Percentiles rank a stretch among this genome's conserved stretches.
phyloP scores from a whole-genome alignment of 805 yeast genomes.

The Monosporozyma yasuniensis region DNA sequence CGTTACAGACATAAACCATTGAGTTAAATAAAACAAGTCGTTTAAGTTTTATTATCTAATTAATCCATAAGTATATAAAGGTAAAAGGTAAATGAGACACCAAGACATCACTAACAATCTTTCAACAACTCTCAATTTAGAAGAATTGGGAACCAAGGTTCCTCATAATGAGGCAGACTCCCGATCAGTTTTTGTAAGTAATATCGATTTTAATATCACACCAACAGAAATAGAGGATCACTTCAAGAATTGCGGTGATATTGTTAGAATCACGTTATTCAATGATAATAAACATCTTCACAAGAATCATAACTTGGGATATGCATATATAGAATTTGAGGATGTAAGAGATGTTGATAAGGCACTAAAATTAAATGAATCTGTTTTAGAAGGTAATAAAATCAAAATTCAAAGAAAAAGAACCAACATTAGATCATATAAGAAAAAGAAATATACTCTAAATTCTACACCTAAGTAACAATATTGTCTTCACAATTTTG shows the following conservation, averaged over 20 bases:
- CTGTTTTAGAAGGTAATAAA: slow-evolving; percentile 38
- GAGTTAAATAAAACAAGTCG: no score
- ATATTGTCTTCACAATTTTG: not conserved
- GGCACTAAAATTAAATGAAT: slow-evolving; percentile 40
- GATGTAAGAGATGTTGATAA: slow-evolving; percentile 33
- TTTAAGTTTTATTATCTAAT: no score
- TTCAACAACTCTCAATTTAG: not conserved
- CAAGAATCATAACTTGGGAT: slow-evolving; percentile 38
- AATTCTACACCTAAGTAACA: not conserved
- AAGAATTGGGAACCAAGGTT: not conserved
- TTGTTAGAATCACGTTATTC: slow-evolving; percentile 46
- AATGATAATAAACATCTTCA: slow-evolving; percentile 33
- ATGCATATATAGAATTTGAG: slow-evolving; percentile 56
- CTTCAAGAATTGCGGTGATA: slow-evolving; percentile 37
- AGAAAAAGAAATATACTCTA: not conserved
- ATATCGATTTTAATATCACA: slow-evolving; percentile 40
- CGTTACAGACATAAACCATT: no score
- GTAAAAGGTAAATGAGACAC: not conserved
- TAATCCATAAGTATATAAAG: no score
- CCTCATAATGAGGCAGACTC: slow-evolving; percentile 35
- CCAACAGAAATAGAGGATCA: slow-evolving; percentile 43
- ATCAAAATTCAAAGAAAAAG: slow-evolving; percentile 43
- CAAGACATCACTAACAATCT: not conserved
- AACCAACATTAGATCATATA: slow-evolving; percentile 45
- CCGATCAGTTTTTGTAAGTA: slow-evolving; percentile 47